Evolutionary conservation across 1,284 basidiomycete species (phyloP), one percentile per base, ranked within the genome.

Genomic region (Leccinum variabile): DNA sequence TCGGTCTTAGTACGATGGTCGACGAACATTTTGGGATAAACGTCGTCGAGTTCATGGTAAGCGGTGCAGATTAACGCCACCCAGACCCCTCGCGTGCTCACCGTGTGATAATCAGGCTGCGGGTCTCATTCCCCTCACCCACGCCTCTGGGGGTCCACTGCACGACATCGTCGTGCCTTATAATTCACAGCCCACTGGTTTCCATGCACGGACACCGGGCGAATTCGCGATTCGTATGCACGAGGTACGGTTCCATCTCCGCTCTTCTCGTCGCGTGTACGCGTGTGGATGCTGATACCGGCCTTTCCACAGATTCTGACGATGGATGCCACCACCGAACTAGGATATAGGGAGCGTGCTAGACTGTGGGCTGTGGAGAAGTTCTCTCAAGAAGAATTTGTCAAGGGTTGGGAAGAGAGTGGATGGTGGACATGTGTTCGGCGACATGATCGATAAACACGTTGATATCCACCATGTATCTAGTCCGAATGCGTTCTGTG

Each of bases 11-110:
- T 72, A 98, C 97, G 4, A 99, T 99, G 97, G 86, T 96, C 1
- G 96, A 99, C 72, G 97, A 99, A 76, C 97, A 99, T 75, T 99
- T 99, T 69, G 97, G 97, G 2, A 99, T 99, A 75, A 97, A 96
- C 69, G 85, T 99, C 18, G 97, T 99, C 8, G 97, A 99, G 75
- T 97, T 94, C 70, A 97, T 98, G 96, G 95, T 92, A 59, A 62
- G 85, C 75, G 39, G 46, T 50, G 59, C 54, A 28, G 4, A 41
- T 30, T 55, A 69, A 59, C 6, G 28, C 25, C 25, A 28, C 37
- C 22, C 3, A 49, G 10, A 5, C 16, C 7, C 2, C 0, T 41
- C 59, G 57, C 59, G 41, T 66, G 67, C 67, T 68, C 8, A 68
- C 56, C 57, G 35, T 65, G 33, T 56, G 65, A 59, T 54, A 44